These are phyloP conservation scores for Taiwanofungus camphoratus DNA, from an alignment of 1,284 basidiomycete species.

Conservation along the genomic window DNA sequence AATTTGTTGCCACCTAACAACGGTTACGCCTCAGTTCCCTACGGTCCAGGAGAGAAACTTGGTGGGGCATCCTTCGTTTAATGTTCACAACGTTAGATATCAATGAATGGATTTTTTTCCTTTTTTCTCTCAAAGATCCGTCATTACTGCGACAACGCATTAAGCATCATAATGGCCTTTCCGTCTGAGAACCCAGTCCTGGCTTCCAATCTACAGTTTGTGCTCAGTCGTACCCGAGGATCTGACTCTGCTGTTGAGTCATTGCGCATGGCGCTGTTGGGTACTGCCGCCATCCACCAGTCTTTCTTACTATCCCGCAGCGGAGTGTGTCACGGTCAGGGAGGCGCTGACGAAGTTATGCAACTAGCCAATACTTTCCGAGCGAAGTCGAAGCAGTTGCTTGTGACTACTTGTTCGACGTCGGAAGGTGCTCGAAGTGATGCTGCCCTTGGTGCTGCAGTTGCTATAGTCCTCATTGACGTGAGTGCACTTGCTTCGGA, in stretches of 20 bases:
- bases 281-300: slow-evolving; percentile 25
- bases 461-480: slow-evolving; percentile 36
- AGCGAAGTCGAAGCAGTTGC: slow-evolving; percentile 24
- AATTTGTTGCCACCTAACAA: slow-evolving; percentile 1
- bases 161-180: slow-evolving; percentile 30
- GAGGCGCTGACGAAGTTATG: slow-evolving; percentile 24
- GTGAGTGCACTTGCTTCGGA: slow-evolving; percentile 26
- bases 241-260: slow-evolving; percentile 25
- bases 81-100: slow-evolving; percentile 44
- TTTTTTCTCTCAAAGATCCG: slow-evolving; percentile 31
- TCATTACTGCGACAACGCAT: slow-evolving; percentile 34
- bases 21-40: slow-evolving; percentile 31
- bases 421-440: slow-evolving; percentile 28
- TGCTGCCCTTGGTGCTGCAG: slow-evolving; percentile 33
- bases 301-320: slow-evolving; percentile 24
- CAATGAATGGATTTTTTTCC: slow-evolving; percentile 35
- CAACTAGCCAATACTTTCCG: slow-evolving; percentile 23
- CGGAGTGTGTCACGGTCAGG: slow-evolving; percentile 16
- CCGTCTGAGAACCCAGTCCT: slow-evolving; percentile 31
- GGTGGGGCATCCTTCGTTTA: slow-evolving; percentile 42
- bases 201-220: slow-evolving; percentile 26
- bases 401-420: slow-evolving; percentile 24
- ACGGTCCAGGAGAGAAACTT: slow-evolving; percentile 43
- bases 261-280: slow-evolving; percentile 23
- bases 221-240: slow-evolving; percentile 25